Conservation (phyloP, 108 stramenopile species). For the Mediolabrus comicus region DNA sequence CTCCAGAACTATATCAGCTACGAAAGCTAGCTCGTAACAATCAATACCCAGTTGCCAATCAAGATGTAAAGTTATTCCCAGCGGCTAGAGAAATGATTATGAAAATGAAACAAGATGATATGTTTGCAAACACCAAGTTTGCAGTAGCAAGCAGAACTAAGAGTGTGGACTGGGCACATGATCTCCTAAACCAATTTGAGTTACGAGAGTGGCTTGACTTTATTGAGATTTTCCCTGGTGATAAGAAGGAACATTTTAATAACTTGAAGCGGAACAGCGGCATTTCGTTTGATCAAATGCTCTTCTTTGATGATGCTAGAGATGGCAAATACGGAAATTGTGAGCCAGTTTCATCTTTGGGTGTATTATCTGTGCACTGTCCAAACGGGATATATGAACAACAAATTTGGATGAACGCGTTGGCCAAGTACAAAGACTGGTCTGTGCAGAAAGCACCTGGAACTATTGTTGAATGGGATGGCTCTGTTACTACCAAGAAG, state of each 20-base stretch:
- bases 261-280: constrained; percentile 36
- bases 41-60: constrained; percentile 50
- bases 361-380: constrained; percentile 68
- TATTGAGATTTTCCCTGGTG: constrained; percentile 75
- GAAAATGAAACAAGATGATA: constrained; percentile 22
- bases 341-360: constrained; percentile 63
- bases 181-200: constrained; percentile 57
- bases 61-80: constrained; percentile 65
- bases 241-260: constrained; percentile 56
- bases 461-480: constrained; percentile 66
- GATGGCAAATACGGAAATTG: constrained; percentile 77
- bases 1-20: constrained; percentile 76
- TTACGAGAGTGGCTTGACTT: constrained; percentile 54
- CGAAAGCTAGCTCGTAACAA: constrained; percentile 51
- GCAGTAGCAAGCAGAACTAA: constrained; percentile 77
- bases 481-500: constrained; percentile 30
- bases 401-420: constrained; percentile 47
- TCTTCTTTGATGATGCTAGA: constrained; percentile 62
- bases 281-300: constrained; percentile 46
- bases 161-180: constrained; percentile 66
- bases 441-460: constrained; percentile 45
- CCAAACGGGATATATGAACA: constrained; percentile 59
- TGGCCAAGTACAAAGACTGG: constrained; percentile 53
- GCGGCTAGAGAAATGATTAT: constrained; percentile 52
- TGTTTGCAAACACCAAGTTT: constrained; percentile 46